phyloP scores from a whole-genome alignment of 495 filamentous ascomycete species.

The Barbatosphaeria neglecta region DNA sequence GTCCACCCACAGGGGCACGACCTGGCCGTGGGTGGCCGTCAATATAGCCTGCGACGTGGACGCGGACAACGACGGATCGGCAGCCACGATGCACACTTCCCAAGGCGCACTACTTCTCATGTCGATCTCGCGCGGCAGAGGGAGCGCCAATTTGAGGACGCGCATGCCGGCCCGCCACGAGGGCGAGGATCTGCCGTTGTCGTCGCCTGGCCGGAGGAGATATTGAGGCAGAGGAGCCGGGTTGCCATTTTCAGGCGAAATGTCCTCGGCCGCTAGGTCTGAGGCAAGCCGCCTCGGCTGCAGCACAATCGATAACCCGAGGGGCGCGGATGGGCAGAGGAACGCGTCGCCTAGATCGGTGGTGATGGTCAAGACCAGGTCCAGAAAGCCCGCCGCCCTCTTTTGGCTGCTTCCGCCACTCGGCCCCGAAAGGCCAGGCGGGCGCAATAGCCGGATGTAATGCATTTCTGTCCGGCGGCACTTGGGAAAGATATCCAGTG shows the following conservation, averaged over 20 bases:
- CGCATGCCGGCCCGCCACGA: conserved; percentile 30
- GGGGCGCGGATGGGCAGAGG: conserved; percentile 48
- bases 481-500: background rate
- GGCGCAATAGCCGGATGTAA: conserved; percentile 67
- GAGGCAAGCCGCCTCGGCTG: background rate
- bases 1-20: background rate
- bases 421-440: conserved; percentile 34
- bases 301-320: conserved; percentile 37
- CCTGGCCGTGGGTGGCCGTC: background rate
- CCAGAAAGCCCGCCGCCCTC: conserved; percentile 11
- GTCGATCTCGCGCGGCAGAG: conserved; percentile 14
- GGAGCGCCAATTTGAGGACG: conserved; percentile 27
- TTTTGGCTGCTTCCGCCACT: conserved; percentile 18
- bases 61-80: background rate
- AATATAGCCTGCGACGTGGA: background rate
- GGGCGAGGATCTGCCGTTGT: background rate
- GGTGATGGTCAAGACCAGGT: conserved; percentile 59
- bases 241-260: background rate
- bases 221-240: too few relatives aligned
- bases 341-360: conserved; percentile 87
- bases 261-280: background rate
- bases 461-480: conserved; percentile 33
- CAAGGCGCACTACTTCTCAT: background rate
- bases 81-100: background rate
- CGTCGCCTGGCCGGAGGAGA: too few relatives aligned